Evolutionary conservation across 148 eudicot species (phyloP).

Genomic region (Chenopodium formosanum): DNA sequence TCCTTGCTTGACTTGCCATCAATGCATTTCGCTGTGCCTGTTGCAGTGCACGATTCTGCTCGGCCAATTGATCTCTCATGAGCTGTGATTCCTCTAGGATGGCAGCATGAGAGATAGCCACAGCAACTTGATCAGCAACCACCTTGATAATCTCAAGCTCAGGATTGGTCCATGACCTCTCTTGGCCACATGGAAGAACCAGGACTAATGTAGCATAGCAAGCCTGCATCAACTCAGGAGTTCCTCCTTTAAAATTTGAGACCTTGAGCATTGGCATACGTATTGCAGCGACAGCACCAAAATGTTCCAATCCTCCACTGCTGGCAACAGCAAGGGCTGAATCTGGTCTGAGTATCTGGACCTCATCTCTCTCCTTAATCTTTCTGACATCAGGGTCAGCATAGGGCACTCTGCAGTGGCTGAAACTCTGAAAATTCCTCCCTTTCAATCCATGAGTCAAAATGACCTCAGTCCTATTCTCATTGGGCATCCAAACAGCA

Average conservation of each 20-base stretch:
- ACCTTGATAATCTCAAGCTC: constrained; percentile 77
- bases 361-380: constrained; percentile 54
- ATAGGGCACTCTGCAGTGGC: constrained; percentile 41
- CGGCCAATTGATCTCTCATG: constrained; percentile 62
- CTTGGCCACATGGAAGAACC: constrained; percentile 55
- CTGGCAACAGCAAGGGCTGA: constrained; percentile 60
- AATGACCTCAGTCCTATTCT: constrained; percentile 58
- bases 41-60: constrained; percentile 72
- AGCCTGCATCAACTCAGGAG: constrained; percentile 65
- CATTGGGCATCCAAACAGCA: constrained; percentile 96
- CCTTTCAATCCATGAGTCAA: constrained; percentile 61
- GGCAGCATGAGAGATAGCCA: constrained; percentile 88
- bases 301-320: constrained; percentile 48
- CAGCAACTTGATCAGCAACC: constrained; percentile 96
- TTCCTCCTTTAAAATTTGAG: constrained; percentile 76
- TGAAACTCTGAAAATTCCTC: constrained; percentile 21
- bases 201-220: constrained; percentile 81
- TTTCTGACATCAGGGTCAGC: constrained; percentile 56
- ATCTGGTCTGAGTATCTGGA: constrained; percentile 50
- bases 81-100: constrained; percentile 77
- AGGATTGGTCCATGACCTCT: constrained; percentile 50
- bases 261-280: constrained; percentile 85
- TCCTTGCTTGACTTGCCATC: constrained; percentile 80
- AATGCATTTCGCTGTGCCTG: constrained; percentile 64
- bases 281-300: constrained; percentile 73